These are phyloP conservation scores for Chlamydomonas asymmetrica DNA, from an alignment of 139 green algal genomes.

Conservation along the genomic window DNA sequence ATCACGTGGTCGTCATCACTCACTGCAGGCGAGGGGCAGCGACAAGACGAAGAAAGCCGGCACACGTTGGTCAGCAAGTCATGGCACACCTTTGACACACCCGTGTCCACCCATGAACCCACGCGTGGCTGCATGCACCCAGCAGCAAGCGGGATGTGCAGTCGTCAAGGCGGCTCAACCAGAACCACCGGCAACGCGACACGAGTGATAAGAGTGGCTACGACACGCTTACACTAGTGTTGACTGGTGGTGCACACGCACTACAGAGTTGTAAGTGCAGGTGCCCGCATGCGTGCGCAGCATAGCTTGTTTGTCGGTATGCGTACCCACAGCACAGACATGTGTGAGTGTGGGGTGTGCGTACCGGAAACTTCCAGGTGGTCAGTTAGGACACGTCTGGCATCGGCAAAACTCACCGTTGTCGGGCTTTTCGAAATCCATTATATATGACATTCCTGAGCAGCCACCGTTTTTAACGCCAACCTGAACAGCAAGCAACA, in stretches of 20 bases:
- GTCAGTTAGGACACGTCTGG: conserved; percentile 60
- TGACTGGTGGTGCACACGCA: too few species aligned
- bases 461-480: conserved; percentile 64
- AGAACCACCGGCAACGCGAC: too few species aligned
- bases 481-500: conserved; percentile 61
- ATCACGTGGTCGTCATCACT: neutral
- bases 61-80: neutral
- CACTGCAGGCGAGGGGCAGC: neutral
- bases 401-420: too few species aligned
- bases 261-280: neutral
- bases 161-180: too few species aligned
- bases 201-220: too few species aligned
- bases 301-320: neutral
- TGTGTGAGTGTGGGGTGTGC: neutral
- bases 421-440: conserved; percentile 84
- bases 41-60: neutral
- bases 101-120: too few species aligned
- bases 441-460: conserved; percentile 82
- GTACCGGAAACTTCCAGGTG: conserved; percentile 28
- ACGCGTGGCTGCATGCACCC: too few species aligned
- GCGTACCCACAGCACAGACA: neutral
- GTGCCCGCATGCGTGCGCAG: neutral
- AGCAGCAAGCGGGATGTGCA: too few species aligned
- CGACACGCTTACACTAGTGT: too few species aligned
- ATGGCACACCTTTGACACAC: neutral